Evolutionary conservation across 805 yeast species (phyloP), one percentile per base, ranked within the genome.

Genomic region (Starmerella bombi): DNA sequence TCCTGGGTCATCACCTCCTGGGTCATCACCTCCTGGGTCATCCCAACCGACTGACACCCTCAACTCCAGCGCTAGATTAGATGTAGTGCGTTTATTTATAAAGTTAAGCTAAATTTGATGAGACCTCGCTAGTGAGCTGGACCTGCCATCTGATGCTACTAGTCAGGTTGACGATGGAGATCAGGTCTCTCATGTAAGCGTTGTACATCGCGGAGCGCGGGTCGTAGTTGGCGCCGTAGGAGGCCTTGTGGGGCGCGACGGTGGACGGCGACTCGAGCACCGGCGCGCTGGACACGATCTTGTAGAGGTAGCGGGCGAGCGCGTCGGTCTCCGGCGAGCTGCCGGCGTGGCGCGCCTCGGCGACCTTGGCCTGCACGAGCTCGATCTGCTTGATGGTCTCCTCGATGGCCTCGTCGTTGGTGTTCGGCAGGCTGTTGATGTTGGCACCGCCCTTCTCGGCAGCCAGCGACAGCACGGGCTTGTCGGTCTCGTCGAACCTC

Each of bases 111-210:
- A 43, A 32, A 19, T 37, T 39, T 21, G 44, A 40, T 20, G 42
- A 37, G 54, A 82, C 69, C 59, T 80, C 75, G 36, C 84, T 75
- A 54, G 84, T 74, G 55, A 80, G 67, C 58, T 80, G 86, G 49
- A 82, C 70, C 64, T 84, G 94, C 48, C 84, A 80, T 64, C 80
- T 81, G 52, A 84, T 75, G 41, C 91, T 80, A 50, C 78, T 75
- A 42, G 93, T 78, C 61, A 84, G 69, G 57, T 78, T 80, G 57
- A 81, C 88, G 48, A 84, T 71, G 75, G 83, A 73, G 46, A 80
- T 67, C 32, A 83, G 75, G 54, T 84, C 94, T 59, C 81, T 84
- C 57, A 77, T 67, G 58, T 81, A 85, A 28, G 72, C 68, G 56
- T 73, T 74, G 67, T 82, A 75, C 46, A 75, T 67, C 61, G 55